Base-by-base conservation (phyloP, 140 eudicot genomes). In the Senecio squalidus region DNA sequence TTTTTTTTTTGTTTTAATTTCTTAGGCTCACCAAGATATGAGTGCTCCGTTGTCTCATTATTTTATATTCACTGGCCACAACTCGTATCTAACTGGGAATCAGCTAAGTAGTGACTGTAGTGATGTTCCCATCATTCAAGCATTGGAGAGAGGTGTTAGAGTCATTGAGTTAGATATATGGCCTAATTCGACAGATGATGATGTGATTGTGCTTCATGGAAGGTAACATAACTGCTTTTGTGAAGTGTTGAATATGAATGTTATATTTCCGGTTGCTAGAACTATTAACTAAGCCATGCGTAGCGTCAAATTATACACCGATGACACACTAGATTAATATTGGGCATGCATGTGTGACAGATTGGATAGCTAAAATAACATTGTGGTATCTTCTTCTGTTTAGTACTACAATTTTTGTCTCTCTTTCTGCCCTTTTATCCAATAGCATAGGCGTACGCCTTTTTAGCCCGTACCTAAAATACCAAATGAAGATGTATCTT, bases 81-180 rank as follows among this genome's bases (percentile, higher is more conserved):
- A 90, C 72, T 86, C 97, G 15, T 90, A 90, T 71, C 62, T 90
- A 41, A 90, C 97, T 1, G 97, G 97, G 48, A 90, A 90, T 72
- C 97, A 90, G 56, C 76, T 90, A 40, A 90, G 85, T 58, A 90
- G 97, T 39, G 94, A 83, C 33, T 90, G 97, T 69, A 90, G 97
- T 61, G 97, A 90, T 55, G 71, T 64, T 51, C 97, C 97, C 13
- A 86, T 90, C 54, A 70, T 86, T 60, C 60, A 80, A 28, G 97
- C 97, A 40, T 65, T 90, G 25, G 74, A 80, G 50, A 81, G 74
- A 40, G 94, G 94, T 2, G 97, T 90, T 13, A 76, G 97, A 55
- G 97, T 86, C 27, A 86, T 90, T 50, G 97, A 90, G 63, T 74
- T 90, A 78, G 97, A 90, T 64, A 80, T 90, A 65, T 90, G 97